Percentiles rank a stretch among this genome's conserved stretches.
phyloP scores from a whole-genome alignment of 2,329 filamentous ascomycete genomes.

The Aspergillus candidus region DNA sequence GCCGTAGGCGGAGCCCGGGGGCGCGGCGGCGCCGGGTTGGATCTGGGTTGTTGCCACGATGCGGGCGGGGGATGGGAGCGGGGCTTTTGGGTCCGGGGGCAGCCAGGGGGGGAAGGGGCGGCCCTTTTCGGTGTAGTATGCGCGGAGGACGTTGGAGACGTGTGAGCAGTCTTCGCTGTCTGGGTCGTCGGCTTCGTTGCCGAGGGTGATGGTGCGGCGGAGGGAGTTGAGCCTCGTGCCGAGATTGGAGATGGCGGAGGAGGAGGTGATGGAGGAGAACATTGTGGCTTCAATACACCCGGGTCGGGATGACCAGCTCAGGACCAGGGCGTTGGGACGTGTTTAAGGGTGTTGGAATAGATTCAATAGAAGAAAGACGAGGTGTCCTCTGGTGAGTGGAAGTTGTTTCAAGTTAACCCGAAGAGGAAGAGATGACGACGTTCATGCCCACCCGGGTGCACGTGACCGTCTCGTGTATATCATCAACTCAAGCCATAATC shows the following conservation, averaged over 20 bases:
- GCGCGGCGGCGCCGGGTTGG: slow-evolving; percentile 39
- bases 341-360: too few relatives aligned
- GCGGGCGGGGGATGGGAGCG: slow-evolving; percentile 46
- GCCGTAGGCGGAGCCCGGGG: slow-evolving; percentile 23
- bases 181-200: slow-evolving; percentile 39
- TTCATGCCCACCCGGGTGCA: too few relatives aligned
- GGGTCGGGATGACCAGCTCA: too few relatives aligned
- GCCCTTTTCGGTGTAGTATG: slow-evolving; percentile 87
- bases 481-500: too few relatives aligned
- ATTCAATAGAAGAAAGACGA: too few relatives aligned
- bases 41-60: slow-evolving; percentile 47
- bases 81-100: slow-evolving; percentile 77
- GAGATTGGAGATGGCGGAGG: slow-evolving; percentile 46
- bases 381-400: too few relatives aligned
- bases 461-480: background rate
- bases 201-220: slow-evolving; percentile 42
- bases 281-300: too few relatives aligned
- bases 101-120: slow-evolving; percentile 79
- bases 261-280: slow-evolving; percentile 59
- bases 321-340: too few relatives aligned
- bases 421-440: too few relatives aligned
- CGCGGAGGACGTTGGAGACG: slow-evolving; percentile 85
- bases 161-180: slow-evolving; percentile 77
- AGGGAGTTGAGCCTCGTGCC: slow-evolving; percentile 53
- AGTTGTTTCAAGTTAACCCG: too few relatives aligned